phyloP scores from a whole-genome alignment of 2,329 filamentous ascomycete genomes.

The Penicillium corylophilum region DNA sequence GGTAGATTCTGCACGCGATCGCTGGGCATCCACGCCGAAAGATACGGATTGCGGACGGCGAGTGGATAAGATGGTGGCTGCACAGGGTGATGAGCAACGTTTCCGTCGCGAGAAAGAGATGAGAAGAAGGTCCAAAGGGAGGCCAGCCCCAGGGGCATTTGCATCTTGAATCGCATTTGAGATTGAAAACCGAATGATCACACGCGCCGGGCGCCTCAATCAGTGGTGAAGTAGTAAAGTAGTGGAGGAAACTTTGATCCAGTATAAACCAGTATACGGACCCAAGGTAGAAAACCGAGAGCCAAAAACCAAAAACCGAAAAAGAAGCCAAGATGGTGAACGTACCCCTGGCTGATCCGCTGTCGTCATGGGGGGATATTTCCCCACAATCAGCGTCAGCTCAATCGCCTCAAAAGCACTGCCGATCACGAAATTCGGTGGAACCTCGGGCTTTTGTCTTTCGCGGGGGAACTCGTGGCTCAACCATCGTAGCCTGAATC shows the following conservation, averaged over 20 bases:
- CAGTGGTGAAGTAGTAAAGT: neutral
- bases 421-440: neutral
- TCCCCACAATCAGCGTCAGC: neutral
- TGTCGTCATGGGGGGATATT: neutral
- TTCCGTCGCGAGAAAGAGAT: slow-evolving; percentile 9
- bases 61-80: slow-evolving; percentile 46
- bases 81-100: slow-evolving; percentile 26
- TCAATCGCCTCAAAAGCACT: neutral
- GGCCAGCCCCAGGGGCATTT: slow-evolving; percentile 19
- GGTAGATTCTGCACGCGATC: slow-evolving; percentile 38
- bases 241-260: neutral
- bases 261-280: neutral
- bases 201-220: neutral
- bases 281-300: neutral
- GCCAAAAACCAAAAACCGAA: neutral
- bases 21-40: slow-evolving; percentile 47
- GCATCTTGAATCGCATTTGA: slow-evolving; percentile 17
- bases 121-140: slow-evolving; percentile 25
- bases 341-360: neutral
- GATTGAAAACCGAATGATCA: neutral
- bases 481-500: no score
- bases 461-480: no score
- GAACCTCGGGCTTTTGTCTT: no score
- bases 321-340: no score
- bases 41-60: slow-evolving; percentile 46